Conservation (phyloP, 148 eudicot species). For the Vaccinium macrocarpon region DNA sequence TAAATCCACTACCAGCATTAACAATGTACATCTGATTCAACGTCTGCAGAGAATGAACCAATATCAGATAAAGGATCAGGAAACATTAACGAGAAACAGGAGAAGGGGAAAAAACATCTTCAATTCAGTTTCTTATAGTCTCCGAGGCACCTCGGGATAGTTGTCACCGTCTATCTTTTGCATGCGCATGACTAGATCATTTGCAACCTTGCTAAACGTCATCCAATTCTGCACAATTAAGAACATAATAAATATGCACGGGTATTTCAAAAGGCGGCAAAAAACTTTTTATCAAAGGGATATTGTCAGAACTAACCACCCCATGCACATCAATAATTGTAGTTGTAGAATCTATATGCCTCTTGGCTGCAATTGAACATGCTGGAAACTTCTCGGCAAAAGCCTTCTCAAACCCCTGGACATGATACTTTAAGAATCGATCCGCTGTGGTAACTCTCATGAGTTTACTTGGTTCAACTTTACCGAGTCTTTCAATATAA, state of each 20-base stretch:
- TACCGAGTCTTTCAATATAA: slow-evolving; percentile 88
- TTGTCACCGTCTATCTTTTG: slow-evolving; percentile 92
- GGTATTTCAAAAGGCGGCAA: slow-evolving; percentile 4
- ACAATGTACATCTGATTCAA: slow-evolving; percentile 90
- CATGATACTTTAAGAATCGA: slow-evolving; percentile 79
- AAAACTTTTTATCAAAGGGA: not conserved
- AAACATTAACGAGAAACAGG: not conserved
- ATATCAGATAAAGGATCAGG: slow-evolving; percentile 13
- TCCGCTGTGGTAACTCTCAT: slow-evolving; percentile 86
- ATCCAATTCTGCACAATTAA: slow-evolving; percentile 73
- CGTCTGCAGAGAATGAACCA: slow-evolving; percentile 49
- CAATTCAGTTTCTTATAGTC: not conserved
- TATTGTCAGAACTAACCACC: slow-evolving; percentile 49
- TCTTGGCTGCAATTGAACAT: slow-evolving; percentile 87
- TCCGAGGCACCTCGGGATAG: slow-evolving; percentile 79
- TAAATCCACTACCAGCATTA: slow-evolving; percentile 92
- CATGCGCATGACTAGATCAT: slow-evolving; percentile 85
- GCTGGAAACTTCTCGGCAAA: slow-evolving; percentile 93
- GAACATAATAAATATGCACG: slow-evolving; percentile 21
- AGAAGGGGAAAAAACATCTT: not conserved
- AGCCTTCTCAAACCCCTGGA: slow-evolving; percentile 87
- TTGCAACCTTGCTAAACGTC: slow-evolving; percentile 92
- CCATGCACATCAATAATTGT: slow-evolving; percentile 90
- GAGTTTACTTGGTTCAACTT: slow-evolving; percentile 76
- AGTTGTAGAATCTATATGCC: slow-evolving; percentile 85